Percentiles rank a stretch among this genome's conserved stretches.
These are phyloP conservation scores for Syncephalastrum monosporum DNA, from an alignment of 371 early-diverging fungal genomes.

Conservation along the genomic window DNA sequence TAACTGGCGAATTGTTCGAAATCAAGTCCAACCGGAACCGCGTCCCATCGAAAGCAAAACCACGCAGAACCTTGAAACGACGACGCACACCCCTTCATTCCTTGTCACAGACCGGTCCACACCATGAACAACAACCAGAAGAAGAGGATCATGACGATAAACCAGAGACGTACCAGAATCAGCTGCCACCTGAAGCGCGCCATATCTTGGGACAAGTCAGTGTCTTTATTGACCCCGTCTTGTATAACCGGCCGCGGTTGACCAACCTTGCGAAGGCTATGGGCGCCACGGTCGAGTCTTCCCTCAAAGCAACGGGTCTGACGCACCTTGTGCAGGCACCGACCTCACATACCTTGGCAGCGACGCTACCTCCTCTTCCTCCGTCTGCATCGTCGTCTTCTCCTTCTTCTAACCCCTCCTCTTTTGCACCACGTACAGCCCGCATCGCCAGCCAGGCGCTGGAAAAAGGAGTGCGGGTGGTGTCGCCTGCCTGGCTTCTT, in stretches of 20 bases:
- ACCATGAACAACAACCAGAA: background rate
- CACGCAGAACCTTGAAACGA: too few relatives aligned
- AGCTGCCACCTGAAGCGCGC: constrained; percentile 1
- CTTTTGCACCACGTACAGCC: constrained; percentile 3
- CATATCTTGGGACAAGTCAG: constrained; percentile 2
- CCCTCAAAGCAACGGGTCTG: constrained; percentile 1
- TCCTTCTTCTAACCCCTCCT: background rate
- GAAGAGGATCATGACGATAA: constrained; percentile 4
- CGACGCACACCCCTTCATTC: too few relatives aligned
- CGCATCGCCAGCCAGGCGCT: constrained; percentile 14
- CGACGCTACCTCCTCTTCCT: background rate
- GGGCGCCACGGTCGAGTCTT: constrained; percentile 5
- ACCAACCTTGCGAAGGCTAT: constrained; percentile 1
- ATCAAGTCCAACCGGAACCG: too few relatives aligned
- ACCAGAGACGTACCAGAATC: background rate
- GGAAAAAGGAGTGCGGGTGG: constrained; percentile 10
- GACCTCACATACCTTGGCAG: background rate
- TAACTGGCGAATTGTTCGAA: too few relatives aligned
- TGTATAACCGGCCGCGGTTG: constrained; percentile 4
- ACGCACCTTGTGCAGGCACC: constrained; percentile 17
- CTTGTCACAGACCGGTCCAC: too few relatives aligned
- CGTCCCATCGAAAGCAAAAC: too few relatives aligned
- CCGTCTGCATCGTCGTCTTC: background rate
- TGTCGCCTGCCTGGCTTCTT: constrained; percentile 13
- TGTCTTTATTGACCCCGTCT: constrained; percentile 9